A percentile compares a stretch with the other conserved stretches of the same genome.
Evolutionary conservation across 768 basidiomycete species (phyloP).

Genomic region (Podaxis sp.): DNA sequence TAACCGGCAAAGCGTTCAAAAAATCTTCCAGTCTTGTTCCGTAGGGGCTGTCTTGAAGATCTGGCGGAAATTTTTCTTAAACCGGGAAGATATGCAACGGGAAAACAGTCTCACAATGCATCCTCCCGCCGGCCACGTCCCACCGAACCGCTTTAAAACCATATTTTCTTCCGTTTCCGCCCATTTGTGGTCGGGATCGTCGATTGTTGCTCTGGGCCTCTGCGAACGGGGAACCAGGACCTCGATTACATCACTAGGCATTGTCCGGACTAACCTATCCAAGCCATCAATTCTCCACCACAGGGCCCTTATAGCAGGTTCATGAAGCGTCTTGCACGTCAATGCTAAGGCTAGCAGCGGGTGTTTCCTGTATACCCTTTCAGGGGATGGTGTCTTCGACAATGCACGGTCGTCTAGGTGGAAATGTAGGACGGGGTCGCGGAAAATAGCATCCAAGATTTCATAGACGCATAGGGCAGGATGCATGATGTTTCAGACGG

Average conservation of each 20-base stretch:
- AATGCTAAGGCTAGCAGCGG: background rate
- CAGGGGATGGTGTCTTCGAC: background rate
- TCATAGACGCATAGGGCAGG: background rate
- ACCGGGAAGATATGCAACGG: background rate
- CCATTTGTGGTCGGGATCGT: background rate
- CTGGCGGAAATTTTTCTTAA: background rate
- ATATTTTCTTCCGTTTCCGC: background rate
- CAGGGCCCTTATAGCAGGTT: background rate
- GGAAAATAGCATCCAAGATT: background rate
- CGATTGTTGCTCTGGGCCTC: background rate
- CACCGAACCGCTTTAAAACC: background rate
- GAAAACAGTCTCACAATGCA: background rate
- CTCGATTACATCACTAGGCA: background rate
- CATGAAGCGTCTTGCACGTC: slow-evolving; percentile 4
- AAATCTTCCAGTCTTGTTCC: background rate
- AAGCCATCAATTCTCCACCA: background rate
- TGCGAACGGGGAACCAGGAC: background rate
- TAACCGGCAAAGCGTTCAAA: slow-evolving; percentile 4
- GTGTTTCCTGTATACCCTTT: background rate
- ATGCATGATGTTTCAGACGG: background rate
- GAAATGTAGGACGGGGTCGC: background rate
- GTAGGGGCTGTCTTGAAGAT: slow-evolving; percentile 1
- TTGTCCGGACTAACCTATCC: background rate
- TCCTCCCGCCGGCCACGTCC: background rate
- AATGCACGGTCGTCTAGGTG: background rate